phyloP scores from a whole-genome alignment of 2,329 filamentous ascomycete genomes.

The Sphaerulina musiva region DNA sequence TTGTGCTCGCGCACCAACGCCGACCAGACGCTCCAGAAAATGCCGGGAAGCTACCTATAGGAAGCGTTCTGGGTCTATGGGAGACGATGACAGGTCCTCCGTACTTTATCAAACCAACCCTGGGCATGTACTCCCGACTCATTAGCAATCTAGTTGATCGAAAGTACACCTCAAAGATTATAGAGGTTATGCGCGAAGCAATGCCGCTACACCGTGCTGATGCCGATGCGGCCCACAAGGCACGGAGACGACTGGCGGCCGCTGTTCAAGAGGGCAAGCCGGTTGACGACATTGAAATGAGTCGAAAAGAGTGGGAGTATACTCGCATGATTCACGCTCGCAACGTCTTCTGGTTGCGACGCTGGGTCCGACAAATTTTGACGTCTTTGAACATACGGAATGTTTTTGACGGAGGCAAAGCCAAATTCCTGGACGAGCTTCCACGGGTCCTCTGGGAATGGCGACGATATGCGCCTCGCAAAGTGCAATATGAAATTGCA shows the following conservation, averaged over 20 bases:
- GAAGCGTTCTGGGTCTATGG: slow-evolving; percentile 51
- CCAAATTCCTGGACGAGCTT: slow-evolving; percentile 13
- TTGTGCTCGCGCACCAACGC: slow-evolving; percentile 46
- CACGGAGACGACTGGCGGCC: neutral
- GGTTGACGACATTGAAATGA: slow-evolving; percentile 6
- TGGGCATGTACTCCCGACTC: slow-evolving; percentile 48
- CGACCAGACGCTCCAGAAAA: slow-evolving; percentile 21
- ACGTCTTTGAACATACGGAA: slow-evolving; percentile 4
- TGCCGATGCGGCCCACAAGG: neutral
- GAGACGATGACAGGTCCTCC: slow-evolving; percentile 53
- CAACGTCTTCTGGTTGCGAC: slow-evolving; percentile 22
- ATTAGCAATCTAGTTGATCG: slow-evolving; percentile 26
- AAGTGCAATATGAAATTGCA: slow-evolving; percentile 27
- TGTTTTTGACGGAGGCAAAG: neutral
- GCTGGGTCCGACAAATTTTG: slow-evolving; percentile 29
- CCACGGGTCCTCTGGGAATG: slow-evolving; percentile 27
- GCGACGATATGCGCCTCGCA: slow-evolving; percentile 18
- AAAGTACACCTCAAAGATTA: slow-evolving; percentile 15
- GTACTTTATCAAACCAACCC: slow-evolving; percentile 51
- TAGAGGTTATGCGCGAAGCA: slow-evolving; percentile 25
- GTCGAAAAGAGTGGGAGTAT: slow-evolving; percentile 19
- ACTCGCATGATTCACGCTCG: slow-evolving; percentile 19
- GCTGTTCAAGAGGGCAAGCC: neutral
- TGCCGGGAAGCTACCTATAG: slow-evolving; percentile 35
- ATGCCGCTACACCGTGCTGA: neutral